Base-by-base conservation (phyloP, 2,329 filamentous ascomycete genomes). In the Daldinia eschscholtzii region DNA sequence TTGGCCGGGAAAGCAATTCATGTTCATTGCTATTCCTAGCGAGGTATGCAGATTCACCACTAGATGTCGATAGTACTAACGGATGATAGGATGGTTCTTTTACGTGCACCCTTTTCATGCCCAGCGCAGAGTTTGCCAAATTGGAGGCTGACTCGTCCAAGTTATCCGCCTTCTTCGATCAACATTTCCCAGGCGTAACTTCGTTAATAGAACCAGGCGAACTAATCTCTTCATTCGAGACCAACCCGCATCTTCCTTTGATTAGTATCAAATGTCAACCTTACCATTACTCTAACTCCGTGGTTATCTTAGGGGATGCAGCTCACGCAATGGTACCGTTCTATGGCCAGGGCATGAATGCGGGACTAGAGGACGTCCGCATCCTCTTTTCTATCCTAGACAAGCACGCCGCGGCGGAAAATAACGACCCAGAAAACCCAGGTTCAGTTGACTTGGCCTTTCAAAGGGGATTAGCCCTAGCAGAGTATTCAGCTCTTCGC, bases 281-380 rank as follows among this genome's bases (percentile, higher is more conserved):
- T 0, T 93, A 98, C 80, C 93, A 97, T 82, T 93, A 89, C 82
- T 85, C 82, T 57, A 89, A 89, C 26, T 92, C 90, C 0, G 93
- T 87, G 35, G 93, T 97, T 67, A 93, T 99, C 56, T 79, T 99
- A 39, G 96, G 96, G 65, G 96, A 99, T 78, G 94, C 96, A 6
- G 94, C 96, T 0, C 96, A 99, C 79, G 96, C 97, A 64, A 98
- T 99, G 91, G 94, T 99, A 0, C 96, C 96, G 0, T 99, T 99
- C 81, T 99, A 98, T 79, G 96, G 96, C 0, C 96, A 99, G 80
- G 96, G 96, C 41, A 97, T 99, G 90, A 99, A 99, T 77, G 92
- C 96, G 0, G 96, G 96, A 0, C 88, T 99, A 46, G 96, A 99
- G 82, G 95, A 98, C 75, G 94, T 99, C 12, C 90, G 92, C 6